Percentiles rank a stretch among this genome's conserved stretches.
Conservation (phyloP, 495 filamentous ascomycete species). For the Hypoxylon crocopeplum region DNA sequence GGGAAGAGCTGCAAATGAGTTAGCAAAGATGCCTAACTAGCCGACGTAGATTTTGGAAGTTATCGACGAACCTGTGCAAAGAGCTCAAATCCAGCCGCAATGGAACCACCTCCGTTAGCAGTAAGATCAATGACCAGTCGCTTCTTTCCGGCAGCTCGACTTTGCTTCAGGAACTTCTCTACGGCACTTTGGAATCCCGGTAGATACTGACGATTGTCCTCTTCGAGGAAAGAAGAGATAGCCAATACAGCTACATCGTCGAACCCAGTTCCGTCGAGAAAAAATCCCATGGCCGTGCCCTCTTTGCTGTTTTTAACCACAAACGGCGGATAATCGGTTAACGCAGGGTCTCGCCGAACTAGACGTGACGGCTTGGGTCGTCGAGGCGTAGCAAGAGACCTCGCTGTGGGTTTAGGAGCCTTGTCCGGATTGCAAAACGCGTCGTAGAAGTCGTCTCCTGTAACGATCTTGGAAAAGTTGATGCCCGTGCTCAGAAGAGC, state of each 20-base stretch:
- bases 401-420: constrained; percentile 1
- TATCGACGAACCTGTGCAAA: constrained; percentile 42
- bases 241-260: constrained; percentile 48
- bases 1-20: constrained; percentile 40
- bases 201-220: constrained; percentile 31
- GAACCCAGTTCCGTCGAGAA: constrained; percentile 49
- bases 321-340: background rate
- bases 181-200: constrained; percentile 48
- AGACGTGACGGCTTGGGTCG: background rate
- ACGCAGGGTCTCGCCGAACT: background rate
- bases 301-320: constrained; percentile 6
- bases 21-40: background rate
- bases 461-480: constrained; percentile 23
- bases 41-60: background rate
- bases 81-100: constrained; percentile 55
- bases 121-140: constrained; percentile 63
- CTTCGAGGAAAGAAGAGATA: constrained; percentile 32
- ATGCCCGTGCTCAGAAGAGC: constrained; percentile 4
- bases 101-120: constrained; percentile 61
- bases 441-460: constrained; percentile 34
- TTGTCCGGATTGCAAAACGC: constrained; percentile 37
- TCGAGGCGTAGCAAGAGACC: background rate
- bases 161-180: constrained; percentile 46
- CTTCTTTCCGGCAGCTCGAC: constrained; percentile 48
- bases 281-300: constrained; percentile 43